Base-by-base conservation (phyloP, 148 eudicot genomes). In the Cornus controversa region DNA sequence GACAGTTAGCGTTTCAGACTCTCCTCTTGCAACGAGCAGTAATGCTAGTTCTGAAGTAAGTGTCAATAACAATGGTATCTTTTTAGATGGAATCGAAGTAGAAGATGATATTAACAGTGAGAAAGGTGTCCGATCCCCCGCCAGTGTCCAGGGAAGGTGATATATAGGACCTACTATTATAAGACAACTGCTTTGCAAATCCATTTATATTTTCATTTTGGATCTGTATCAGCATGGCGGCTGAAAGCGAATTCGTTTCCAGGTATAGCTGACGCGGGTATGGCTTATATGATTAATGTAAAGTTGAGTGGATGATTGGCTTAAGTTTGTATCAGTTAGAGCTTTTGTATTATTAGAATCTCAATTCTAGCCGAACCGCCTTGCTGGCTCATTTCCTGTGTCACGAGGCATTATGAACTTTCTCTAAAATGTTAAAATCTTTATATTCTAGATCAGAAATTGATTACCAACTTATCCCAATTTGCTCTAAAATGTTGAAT, bases 1-100 rank as follows among this genome's bases (percentile, higher is more conserved):
- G 81, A 85, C 91, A 28, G 80, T 88, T 69, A 89, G 97, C 69
- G 95, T 92, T 69, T 93, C 90, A 22, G 99, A 96, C 83, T 96
- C 99, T 24, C 99, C 99, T 20, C 90, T 96, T 71, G 99, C 98
- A 8, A 96, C 99, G 28, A 96, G 99, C 88, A 96, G 99, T 81
- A 95, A 90, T 67, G 93, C 91, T 22, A 96, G 99, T 78, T 96
- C 98, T 36, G 99, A 96, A 77, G 67, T 82, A 69, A 96, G 99
- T 80, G 86, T 93, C 53, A 91, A 80, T 76, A 93, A 93, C 81
- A 89, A 90, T 78, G 88, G 86, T n/a, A 80, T 85, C 50, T 83
- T 82, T 72, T 14, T 86, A 31, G 90, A 91, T 77, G 93, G 89
- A 63, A 82, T 74, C 22, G 94, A 92, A 74, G 66, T 86, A 42